Base-by-base conservation (phyloP, 495 filamentous ascomycete genomes). In the Penicillium atrosanguineum region DNA sequence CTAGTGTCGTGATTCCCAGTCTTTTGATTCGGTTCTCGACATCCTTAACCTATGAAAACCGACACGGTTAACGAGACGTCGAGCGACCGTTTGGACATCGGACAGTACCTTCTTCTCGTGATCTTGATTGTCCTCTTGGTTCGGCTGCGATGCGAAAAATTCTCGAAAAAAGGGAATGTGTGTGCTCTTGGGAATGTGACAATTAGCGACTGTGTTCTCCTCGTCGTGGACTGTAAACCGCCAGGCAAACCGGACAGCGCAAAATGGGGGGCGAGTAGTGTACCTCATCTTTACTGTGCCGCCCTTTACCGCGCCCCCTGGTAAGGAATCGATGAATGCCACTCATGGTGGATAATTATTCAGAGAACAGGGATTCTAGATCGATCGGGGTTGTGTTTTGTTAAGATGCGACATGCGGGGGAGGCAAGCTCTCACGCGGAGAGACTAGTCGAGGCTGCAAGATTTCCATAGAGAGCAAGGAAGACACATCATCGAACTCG, bases 261-360 rank as follows among this genome's bases (percentile, higher is more conserved):
- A 15, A 41, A 29, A 23, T 31, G 21, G n/a, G 40, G 15, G 23
- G 23, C 23, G 14, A 12, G 8, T 15, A 11, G 41, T 31, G 20
- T 68, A 75, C 72, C 68, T 76, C 83, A 62, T 82, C 82, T 60
- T 77, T 75, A 31, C 64, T 65, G 51, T 74, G 74, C 53, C 77
- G 80, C 46, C 59, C 63, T 54, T 72, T 69, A 45, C 59, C 63
- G 63, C 79, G 71, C 53, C 72, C 69, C 23, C 71, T 74, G 47
- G 86, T 90, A 46, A 91, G 82, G 60, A 94, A 86, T 56, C 82
- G 72, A 55, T 84, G 79, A 55, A 88, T 79, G 8, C 81, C 82
- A 67, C 77, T 82, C 80, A 84, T 85, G 14, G 43, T 58, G 16
- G 15, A 36, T 23, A 38, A 29, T 11, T 51, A 25, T 12, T 25